phyloP scores from a whole-genome alignment of 176 grass and related monocot genomes.

The Oryza coarctata region DNA sequence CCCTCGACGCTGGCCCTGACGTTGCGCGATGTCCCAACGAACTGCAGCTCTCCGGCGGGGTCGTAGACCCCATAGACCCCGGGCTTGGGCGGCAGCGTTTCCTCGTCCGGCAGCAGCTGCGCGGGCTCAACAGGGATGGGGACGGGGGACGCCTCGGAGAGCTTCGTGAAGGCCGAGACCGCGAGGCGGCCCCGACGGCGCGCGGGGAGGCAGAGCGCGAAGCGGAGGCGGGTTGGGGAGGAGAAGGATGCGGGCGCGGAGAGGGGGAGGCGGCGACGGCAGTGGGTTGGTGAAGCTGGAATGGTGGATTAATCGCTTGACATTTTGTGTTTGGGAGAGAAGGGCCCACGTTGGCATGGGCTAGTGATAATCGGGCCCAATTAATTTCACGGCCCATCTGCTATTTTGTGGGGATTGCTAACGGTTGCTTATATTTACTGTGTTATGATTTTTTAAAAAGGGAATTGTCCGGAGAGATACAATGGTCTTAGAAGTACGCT shows the following conservation, averaged over 20 bases:
- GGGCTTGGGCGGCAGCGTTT: slow-evolving; percentile 37
- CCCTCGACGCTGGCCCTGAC: slow-evolving; percentile 68
- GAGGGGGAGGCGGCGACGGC: background rate
- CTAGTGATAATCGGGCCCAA: too few species aligned
- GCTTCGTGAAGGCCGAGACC: slow-evolving; percentile 34
- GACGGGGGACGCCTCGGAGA: slow-evolving; percentile 55
- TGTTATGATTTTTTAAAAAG: too few species aligned
- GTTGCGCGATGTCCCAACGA: slow-evolving; percentile 81
- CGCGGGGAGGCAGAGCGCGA: background rate
- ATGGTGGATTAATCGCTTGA: background rate
- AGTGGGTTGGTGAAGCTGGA: background rate
- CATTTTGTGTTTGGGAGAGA: background rate
- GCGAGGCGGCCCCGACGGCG: background rate
- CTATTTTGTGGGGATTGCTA: too few species aligned
- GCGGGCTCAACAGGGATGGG: slow-evolving; percentile 42
- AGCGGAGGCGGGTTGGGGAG: slow-evolving; percentile 3
- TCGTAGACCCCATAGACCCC: slow-evolving; percentile 82
- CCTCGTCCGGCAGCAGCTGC: slow-evolving; percentile 32
- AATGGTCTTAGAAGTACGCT: too few species aligned
- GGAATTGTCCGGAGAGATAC: too few species aligned
- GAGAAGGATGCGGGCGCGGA: background rate
- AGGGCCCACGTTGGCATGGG: background rate
- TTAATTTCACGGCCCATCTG: too few species aligned
- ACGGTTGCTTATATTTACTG: too few species aligned
- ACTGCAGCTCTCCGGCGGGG: slow-evolving; percentile 61